Evolutionary conservation across 2,329 filamentous ascomycete genomes (phyloP), one percentile per base, ranked within the genome.

Genomic region (Monilinia laxa): DNA sequence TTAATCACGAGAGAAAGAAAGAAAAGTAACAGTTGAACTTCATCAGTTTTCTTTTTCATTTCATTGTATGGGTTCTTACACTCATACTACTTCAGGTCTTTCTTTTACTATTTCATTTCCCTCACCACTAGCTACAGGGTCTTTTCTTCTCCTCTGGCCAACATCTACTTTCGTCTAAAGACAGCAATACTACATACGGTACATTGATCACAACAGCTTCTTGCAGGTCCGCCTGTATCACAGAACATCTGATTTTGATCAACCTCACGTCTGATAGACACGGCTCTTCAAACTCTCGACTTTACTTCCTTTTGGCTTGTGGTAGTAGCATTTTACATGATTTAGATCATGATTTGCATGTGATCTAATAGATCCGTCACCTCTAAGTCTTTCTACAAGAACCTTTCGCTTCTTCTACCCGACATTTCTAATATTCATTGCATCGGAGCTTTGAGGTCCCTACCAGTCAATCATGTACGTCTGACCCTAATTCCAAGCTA

Each of bases 381-480:
- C 62, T 23, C 20, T 28, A 60, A 51, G 45, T 31, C 28, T 25
- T 51, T 10, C 28, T 25, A 28, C 31, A 35, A n/a, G 51, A 38
- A 38, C 42, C 52, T 31, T 59, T 62, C 45, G 38, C 51, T 64
- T 59, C 65, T 67, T 60, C 62, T 62, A 47, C 65, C 47, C 55
- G 35, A 53, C 20, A 53, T n/a, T 60, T 58, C 58, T 65, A 62
- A 60, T 66, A 47, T 62, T 71, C 69, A 59, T 66, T 70, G 70
- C 71, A 70, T 54, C 65, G 70, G 66, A 71, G 69, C 69, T 73
- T 69, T 68, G 71, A 68, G 69, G 66, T 70, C 72, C 69, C 69
- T 69, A 71, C 58, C 70, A 71, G 70, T 69, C 66, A 71, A 76
- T 69, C 68, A 76, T 76, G 75, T 76, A 75, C 62, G 75, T 76